Evolutionary conservation across 495 filamentous ascomycete species (phyloP), one percentile per base, ranked within the genome.

Genomic region (Xylaria sp.): DNA sequence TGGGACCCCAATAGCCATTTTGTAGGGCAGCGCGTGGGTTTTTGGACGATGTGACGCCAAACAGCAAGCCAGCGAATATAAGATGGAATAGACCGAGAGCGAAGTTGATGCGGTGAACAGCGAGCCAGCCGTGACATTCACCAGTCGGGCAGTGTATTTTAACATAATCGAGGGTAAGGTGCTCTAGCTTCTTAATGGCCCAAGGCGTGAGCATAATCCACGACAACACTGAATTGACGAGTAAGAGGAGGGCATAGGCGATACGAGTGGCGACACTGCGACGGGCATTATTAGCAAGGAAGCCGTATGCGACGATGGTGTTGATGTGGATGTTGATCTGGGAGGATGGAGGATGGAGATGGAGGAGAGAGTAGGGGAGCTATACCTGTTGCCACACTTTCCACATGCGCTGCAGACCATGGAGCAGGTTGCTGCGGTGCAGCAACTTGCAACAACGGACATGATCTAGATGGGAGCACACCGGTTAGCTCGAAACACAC

Each of bases 161-260:
- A 82, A 99, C 94, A 78, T 98, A 98, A 82, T 98, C 94, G 61
- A 99, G 85, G 37, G 94, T 95, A 59, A 98, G 81, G 72, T 95
- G 88, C 78, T 97, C 90, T 12, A 99, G 85, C 77, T 98, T 98
- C 76, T 97, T 94, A 80, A 98, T 91, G 19, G 96, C 96, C 96
- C 97, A 99, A 71, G 94, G 93, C 11, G 96, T 98, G 86, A 98
- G 95, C 94, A 98, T 97, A 43, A 99, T 92, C 96, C 96, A 99
- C 37, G 97, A 95, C 58, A 97, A 79, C 71, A 98, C 97, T 58
- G 94, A 97, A 88, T 99, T 98, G 83, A 97, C 81, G 72, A 98
- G 88, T 67, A 99, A 93, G 76, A 99, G 92, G 78, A 98, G 89
- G 74, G 97, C 96, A 82, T 98, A 99, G 77, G 93, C 95, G 81